These are phyloP conservation scores for Neonectria faginata DNA, from an alignment of 2,329 filamentous ascomycete genomes.

Conservation along the genomic window DNA sequence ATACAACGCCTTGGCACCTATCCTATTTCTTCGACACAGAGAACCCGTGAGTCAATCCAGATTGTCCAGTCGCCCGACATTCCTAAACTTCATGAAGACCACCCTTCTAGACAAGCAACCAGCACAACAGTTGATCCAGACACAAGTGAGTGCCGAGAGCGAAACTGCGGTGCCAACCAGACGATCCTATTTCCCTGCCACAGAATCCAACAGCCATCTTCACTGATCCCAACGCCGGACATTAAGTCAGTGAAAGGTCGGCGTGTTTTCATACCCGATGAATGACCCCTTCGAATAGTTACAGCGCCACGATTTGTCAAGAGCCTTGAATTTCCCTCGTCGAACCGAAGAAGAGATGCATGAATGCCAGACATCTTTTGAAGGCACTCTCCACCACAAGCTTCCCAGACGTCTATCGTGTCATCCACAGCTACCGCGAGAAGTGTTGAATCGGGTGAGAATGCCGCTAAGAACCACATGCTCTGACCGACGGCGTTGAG, in stretches of 20 bases:
- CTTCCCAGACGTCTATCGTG: background rate
- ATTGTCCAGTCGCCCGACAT: background rate
- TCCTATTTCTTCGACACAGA: no score
- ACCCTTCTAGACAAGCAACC: conserved; percentile 3
- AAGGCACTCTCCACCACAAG: background rate
- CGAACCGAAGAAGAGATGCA: background rate
- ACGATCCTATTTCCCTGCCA: conserved; percentile 5
- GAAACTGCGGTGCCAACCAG: background rate
- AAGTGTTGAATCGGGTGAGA: background rate
- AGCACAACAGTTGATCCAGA: conserved; percentile 1
- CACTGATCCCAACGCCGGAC: conserved; percentile 3
- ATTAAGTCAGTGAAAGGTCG: background rate
- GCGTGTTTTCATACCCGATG: background rate
- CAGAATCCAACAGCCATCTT: background rate
- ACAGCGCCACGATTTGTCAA: background rate
- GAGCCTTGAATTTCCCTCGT: background rate
- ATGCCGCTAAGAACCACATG: background rate
- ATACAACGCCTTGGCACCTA: no score
- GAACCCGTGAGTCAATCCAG: no score
- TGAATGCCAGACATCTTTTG: background rate
- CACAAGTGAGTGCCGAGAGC: background rate
- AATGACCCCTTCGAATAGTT: background rate
- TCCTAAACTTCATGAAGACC: background rate
- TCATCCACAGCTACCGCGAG: background rate
- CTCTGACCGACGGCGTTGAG: no score